Evolutionary conservation across 192 early-diverging fungal genomes (phyloP).

Genomic region (Cetraspora pellucida): DNA sequence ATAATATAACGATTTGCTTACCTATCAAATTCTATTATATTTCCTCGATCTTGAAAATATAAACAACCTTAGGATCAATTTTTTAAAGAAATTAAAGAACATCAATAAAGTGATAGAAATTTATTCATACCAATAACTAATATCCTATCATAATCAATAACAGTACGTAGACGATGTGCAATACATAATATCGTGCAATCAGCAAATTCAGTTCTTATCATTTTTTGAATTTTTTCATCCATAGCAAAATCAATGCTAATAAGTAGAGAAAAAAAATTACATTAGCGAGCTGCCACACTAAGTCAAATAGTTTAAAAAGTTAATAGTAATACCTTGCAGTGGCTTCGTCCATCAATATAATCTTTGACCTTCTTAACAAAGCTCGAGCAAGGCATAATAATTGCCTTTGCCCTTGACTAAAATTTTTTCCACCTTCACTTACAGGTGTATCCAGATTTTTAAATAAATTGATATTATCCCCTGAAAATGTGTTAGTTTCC

Average conservation of each 20-base stretch:
- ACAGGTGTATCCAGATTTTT: conserved; percentile 58
- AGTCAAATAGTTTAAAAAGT: not conserved
- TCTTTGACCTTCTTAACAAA: conserved; percentile 66
- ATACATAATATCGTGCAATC: conserved; percentile 85
- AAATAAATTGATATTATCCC: conserved; percentile 48
- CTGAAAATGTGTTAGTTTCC: conserved; percentile 30
- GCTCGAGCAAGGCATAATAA: conserved; percentile 83
- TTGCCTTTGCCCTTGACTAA: conserved; percentile 85
- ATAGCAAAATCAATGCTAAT: conserved; percentile 86
- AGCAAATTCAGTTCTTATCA: conserved; percentile 78
- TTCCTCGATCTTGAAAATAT: conserved; percentile 67
- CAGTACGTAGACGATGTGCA: conserved; percentile 86
- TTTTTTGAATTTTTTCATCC: conserved; percentile 84
- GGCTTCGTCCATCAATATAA: conserved; percentile 56
- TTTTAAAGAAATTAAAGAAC: not conserved
- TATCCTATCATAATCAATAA: conserved; percentile 88
- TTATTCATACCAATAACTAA: conserved; percentile 54
- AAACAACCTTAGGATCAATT: conserved; percentile 46
- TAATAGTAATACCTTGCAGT: conserved; percentile 42
- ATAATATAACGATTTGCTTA: not conserved
- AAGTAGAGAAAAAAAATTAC: conserved; percentile 50
- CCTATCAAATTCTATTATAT: conserved; percentile 77
- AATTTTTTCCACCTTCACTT: conserved; percentile 71
- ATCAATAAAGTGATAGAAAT: not conserved
- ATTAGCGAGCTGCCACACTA: not conserved